A percentile compares a stretch with the other conserved stretches of the same genome.
Conservation (phyloP, 139 green algal species). For the Chlorella sp. region DNA sequence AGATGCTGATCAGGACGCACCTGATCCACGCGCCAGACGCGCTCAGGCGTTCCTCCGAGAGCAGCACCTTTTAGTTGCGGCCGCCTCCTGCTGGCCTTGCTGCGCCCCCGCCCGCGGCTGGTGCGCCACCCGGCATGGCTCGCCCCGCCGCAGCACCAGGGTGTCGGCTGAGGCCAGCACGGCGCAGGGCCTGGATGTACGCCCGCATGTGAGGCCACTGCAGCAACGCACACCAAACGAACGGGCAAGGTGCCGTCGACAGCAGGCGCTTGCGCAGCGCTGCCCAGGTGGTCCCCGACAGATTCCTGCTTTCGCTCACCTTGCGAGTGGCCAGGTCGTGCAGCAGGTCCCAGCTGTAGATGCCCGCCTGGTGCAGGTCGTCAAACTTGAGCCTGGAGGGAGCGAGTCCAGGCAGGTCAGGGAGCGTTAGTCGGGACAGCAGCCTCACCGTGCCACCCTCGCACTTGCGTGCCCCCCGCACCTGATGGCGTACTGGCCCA, state of each 20-base stretch:
- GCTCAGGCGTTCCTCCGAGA: no score
- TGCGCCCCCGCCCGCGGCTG: no score
- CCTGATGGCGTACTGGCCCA: conserved; percentile 58
- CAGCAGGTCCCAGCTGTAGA: conserved; percentile 57
- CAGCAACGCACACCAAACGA: no score
- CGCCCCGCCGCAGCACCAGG: no score
- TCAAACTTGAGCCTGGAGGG: conserved; percentile 46
- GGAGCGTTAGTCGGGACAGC: neutral
- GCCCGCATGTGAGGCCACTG: conserved; percentile 3
- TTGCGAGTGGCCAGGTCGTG: conserved; percentile 33
- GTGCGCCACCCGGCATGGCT: no score
- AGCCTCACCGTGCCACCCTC: neutral
- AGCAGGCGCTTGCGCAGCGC: neutral
- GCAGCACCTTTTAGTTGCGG: no score
- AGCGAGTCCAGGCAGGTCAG: neutral
- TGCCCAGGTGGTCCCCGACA: neutral
- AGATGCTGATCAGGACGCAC: no score
- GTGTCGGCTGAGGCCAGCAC: conserved; percentile 16
- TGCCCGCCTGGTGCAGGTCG: conserved; percentile 45
- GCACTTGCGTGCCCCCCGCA: conserved; percentile 13
- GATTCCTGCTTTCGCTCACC: conserved; percentile 10
- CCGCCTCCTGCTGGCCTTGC: no score
- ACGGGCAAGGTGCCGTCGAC: no score
- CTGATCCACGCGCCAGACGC: no score
- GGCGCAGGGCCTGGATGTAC: conserved; percentile 12